Base-by-base conservation (phyloP, 495 filamentous ascomycete genomes). In the Talaromyces borbonicus region DNA sequence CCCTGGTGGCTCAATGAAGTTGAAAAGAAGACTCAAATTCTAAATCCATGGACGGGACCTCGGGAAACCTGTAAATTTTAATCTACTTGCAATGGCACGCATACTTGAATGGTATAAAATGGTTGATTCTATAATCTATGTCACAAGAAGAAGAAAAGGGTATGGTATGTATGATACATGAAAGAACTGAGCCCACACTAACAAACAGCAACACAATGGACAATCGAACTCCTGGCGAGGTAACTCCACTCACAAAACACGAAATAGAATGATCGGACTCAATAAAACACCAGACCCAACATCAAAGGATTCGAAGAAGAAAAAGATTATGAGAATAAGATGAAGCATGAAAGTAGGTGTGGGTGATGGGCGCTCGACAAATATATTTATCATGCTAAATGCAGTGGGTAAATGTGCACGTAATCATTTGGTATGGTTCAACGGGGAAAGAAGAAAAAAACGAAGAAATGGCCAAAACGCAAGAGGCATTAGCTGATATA, bases 131-230 rank as follows among this genome's bases (percentile, higher is more conserved):
- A 46, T 46, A 46, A 46, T 46, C 43, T 46, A 46, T 46, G 43
- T 46, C 43, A 46, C 43, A 46, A 46, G 31, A 46, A 45, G 26
- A 32, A 31, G 18, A 46, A 36, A 35, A 19, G 30, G 43, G 29
- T 46, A 46, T 46, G 43, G 36, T 46, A 46, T 31, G 29, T 46
- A 46, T 46, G 43, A 46, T 46, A 46, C 43, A 46, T 32, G 43
- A 24, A 43, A 16, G 36, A 23, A 29, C 43, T 35, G 30, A 14
- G 27, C 25, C n/a, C 30, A 44, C 42, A 31, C 42, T 29, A 40
- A 40, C 16, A 23, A 14, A 14, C 33, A 19, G 33, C 15, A 31
- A 8, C 15, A 31, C 11, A 12, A 19, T 15, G 16, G 19, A 44
- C 23, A 22, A 41, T 8, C 20, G 36, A 29, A 46, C 43, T 9